Conservation (phyloP, 805 yeast species). For the Yamadazyma laniorum region DNA sequence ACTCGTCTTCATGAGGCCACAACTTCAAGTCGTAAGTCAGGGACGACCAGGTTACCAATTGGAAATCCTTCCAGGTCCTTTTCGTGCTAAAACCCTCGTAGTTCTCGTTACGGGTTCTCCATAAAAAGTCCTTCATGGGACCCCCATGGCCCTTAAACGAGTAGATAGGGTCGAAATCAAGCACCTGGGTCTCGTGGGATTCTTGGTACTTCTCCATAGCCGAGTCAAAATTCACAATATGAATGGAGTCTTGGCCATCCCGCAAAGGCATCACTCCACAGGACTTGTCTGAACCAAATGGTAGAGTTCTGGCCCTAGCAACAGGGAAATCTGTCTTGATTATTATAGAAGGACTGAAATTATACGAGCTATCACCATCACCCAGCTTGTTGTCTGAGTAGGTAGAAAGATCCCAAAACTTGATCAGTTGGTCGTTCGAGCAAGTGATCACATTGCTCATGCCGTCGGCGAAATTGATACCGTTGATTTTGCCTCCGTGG, state of each 20-base stretch:
- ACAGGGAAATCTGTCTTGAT: conserved; percentile 80
- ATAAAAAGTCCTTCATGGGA: conserved; percentile 82
- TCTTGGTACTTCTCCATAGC: conserved; percentile 28
- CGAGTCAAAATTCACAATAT: conserved; percentile 48
- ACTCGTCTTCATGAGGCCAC: conserved; percentile 62
- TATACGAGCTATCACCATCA: conserved; percentile 1
- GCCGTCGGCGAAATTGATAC: conserved; percentile 75
- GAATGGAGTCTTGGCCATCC: conserved; percentile 72
- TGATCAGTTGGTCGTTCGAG: conserved; percentile 82
- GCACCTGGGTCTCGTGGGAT: conserved; percentile 24
- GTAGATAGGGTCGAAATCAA: conserved; percentile 45
- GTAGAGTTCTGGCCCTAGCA: conserved; percentile 82
- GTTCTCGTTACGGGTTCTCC: conserved; percentile 57
- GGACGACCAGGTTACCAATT: conserved; percentile 90
- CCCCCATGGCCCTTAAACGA: conserved; percentile 79
- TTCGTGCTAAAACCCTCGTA: conserved; percentile 47
- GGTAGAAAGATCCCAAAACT: conserved; percentile 63
- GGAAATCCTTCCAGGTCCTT: conserved; percentile 76
- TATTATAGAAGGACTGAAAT: conserved; percentile 49
- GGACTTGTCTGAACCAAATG: conserved; percentile 73
- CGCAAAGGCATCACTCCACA: conserved; percentile 88
- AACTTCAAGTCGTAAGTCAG: conserved; percentile 75
- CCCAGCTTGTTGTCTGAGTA: conserved; percentile 15
- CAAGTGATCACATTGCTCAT: conserved; percentile 68
- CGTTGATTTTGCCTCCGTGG: conserved; percentile 84